Base-by-base conservation (phyloP, 2,329 filamentous ascomycete species). In the Aspergillus sp. region DNA sequence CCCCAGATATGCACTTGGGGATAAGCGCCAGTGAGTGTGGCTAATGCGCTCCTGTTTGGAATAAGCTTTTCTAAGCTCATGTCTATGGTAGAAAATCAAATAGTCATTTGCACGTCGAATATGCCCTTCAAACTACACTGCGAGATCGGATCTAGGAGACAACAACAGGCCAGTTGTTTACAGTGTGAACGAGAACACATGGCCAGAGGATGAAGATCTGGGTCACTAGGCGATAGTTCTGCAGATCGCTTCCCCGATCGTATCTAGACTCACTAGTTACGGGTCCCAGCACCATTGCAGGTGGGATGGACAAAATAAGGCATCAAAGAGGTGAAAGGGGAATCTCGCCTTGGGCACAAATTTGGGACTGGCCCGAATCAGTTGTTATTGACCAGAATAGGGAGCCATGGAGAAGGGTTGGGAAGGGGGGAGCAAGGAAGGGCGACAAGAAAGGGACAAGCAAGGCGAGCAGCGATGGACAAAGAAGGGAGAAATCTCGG, bases 141-240 rank as follows among this genome's bases (percentile, higher is more conserved):
- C 19, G 41, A 11, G 32, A 25, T 21, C 36, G 30, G 50, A 53
- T 38, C 21, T 23, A 19, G 30, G 50, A 23, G 50, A 32, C 47
- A 50, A 32, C n/a, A 50, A 50, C 47, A 30, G 47, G 47, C 47
- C 23, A 32, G 23, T 54, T 44, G 50, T 17, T n/a, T n/a, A 36
- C 32, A 13, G 32, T 13, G 32, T 30, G 15, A 17, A 30, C 27
- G 25, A 11, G 25, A 15, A 15, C 47, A 50, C 25, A 32, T 50
- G 47, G 47, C 25, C 47, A 30, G 52, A 54, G 27, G 38, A 39
- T 8, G 50, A 27, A 47, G 55, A 52, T 42, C 62, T 50, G 44
- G 57, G 52, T 59, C 54, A 52, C 39, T 50, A 32, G 49, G 30
- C 54, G 59, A 60, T 65, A 65, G 64, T 64, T 47, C 51, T 57